A percentile compares a stretch with the other conserved stretches of the same genome.
Conservation (phyloP, 2,329 filamentous ascomycete species). For the Penicillium janthinellum region DNA sequence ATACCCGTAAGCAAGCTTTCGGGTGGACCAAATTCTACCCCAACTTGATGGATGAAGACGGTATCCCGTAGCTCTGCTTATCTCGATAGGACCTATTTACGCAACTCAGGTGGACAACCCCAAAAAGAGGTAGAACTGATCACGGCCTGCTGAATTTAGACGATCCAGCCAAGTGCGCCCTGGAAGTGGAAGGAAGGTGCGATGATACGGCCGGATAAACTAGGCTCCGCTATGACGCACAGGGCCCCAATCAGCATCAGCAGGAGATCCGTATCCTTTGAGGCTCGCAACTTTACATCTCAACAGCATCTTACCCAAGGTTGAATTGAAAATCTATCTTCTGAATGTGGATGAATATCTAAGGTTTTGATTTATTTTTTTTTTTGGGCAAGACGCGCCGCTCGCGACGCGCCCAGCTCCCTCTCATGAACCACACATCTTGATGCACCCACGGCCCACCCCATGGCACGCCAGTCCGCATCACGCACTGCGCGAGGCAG, state of each 20-base stretch:
- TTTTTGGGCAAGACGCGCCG: neutral
- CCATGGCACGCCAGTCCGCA: constrained; percentile 27
- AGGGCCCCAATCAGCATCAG: constrained; percentile 13
- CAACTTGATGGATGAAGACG: too few relatives aligned
- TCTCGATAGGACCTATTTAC: too few relatives aligned
- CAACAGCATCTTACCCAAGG: neutral
- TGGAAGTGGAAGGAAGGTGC: too few relatives aligned
- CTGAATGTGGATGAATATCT: neutral
- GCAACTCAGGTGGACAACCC: too few relatives aligned
- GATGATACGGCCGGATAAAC: constrained; percentile 1
- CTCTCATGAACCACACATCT: neutral
- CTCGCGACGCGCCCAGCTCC: neutral
- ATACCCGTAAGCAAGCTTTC: too few relatives aligned
- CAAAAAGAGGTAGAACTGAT: neutral
- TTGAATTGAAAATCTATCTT: neutral
- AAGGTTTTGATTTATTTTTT: too few relatives aligned
- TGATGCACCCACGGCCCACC: constrained; percentile 15
- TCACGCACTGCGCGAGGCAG: constrained; percentile 20
- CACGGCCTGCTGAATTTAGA: neutral
- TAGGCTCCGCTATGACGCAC: constrained; percentile 21
- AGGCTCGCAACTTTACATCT: neutral
- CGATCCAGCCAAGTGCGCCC: too few relatives aligned
- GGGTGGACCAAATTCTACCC: too few relatives aligned
- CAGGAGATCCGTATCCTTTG: constrained; percentile 9
- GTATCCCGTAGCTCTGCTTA: too few relatives aligned